Base-by-base conservation (phyloP, 768 basidiomycete species). In the Tephrocybe sp. region DNA sequence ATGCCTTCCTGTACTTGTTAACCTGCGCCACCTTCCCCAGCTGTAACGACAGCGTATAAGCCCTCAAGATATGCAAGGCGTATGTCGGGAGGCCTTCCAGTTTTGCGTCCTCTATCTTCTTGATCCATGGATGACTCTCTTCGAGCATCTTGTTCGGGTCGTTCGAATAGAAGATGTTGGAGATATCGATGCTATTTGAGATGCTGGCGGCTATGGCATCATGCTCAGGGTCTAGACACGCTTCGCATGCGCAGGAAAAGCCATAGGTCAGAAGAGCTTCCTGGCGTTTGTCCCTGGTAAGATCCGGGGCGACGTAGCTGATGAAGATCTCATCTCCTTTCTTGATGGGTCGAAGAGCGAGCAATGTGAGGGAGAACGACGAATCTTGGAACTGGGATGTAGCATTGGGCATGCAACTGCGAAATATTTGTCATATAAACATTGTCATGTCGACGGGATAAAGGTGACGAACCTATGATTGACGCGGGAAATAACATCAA, bases 191-290 rank as follows among this genome's bases (percentile, higher is more conserved):
- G n/a, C n/a, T n/a, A n/a, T n/a, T n/a, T n/a, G n/a, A n/a, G n/a
- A n/a, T n/a, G n/a, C n/a, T n/a, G n/a, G n/a, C n/a, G n/a, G n/a
- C n/a, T n/a, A n/a, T n/a, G n/a, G n/a, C n/a, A n/a, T n/a, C n/a
- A n/a, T n/a, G n/a, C n/a, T n/a, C n/a, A n/a, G n/a, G n/a, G 32
- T 63, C 53, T 34, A 37, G 31, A 49, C 71, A 72, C 9, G 63
- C 54, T n/a, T 40, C n/a, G 52, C 72, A 75, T n/a, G 57, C 47
- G 56, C 73, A 75, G 9, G 42, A 41, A 52, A 75, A 58, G 1
- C 58, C 64, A 51, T 72, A 71, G 0, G 61, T 60, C 7, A 49
- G 47, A 13, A 71, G 62, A 1, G 42, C 49, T 15, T 32, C 46
- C 40, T 67, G 58, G 13, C 72, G 66, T 25, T 52, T 39, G 24